phyloP scores from a whole-genome alignment of 495 filamentous ascomycete genomes.

The Daldinia vernicosa region DNA sequence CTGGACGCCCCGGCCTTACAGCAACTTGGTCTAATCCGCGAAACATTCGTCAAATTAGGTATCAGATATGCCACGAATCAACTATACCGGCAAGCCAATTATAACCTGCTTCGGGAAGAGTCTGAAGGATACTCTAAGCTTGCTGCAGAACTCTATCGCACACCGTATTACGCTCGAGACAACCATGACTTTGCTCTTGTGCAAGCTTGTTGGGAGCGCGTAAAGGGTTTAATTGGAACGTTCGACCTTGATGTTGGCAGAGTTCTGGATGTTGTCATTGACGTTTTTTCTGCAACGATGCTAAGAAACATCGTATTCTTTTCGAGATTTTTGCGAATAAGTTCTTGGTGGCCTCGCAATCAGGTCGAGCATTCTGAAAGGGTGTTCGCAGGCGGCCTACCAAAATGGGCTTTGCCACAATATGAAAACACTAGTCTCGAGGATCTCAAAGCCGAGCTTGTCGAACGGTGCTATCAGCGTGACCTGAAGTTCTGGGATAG shows the following conservation, averaged over 20 bases:
- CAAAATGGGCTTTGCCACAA: slow-evolving; percentile 81
- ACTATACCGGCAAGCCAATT: slow-evolving; percentile 94
- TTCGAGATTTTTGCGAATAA: slow-evolving; percentile 85
- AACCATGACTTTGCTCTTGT: slow-evolving; percentile 47
- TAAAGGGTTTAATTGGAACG: slow-evolving; percentile 91
- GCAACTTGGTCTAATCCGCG: slow-evolving; percentile 79
- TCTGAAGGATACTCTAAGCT: slow-evolving; percentile 93
- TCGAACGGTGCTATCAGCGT: slow-evolving; percentile 63
- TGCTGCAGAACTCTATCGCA: slow-evolving; percentile 86
- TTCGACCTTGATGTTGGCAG: slow-evolving; percentile 95
- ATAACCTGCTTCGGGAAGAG: slow-evolving; percentile 95
- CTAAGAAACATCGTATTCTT: slow-evolving; percentile 91
- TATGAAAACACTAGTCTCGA: slow-evolving; percentile 69
- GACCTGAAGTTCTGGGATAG: slow-evolving; percentile 84
- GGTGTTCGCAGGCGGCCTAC: slow-evolving; percentile 65
- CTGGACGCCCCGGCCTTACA: slow-evolving; percentile 82
- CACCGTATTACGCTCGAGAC: slow-evolving; percentile 61
- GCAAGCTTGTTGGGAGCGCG: slow-evolving; percentile 62
- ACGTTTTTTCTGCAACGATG: slow-evolving; percentile 85
- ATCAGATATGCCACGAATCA: slow-evolving; percentile 90
- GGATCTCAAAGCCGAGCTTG: slow-evolving; percentile 49
- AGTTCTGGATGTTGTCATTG: slow-evolving; percentile 89
- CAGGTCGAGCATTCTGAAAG: slow-evolving; percentile 47
- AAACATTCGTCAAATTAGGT: slow-evolving; percentile 80
- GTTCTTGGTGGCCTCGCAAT: slow-evolving; percentile 95